phyloP scores from a whole-genome alignment of 495 filamentous ascomycete species.

The Rostrohypoxylon terebratum region DNA sequence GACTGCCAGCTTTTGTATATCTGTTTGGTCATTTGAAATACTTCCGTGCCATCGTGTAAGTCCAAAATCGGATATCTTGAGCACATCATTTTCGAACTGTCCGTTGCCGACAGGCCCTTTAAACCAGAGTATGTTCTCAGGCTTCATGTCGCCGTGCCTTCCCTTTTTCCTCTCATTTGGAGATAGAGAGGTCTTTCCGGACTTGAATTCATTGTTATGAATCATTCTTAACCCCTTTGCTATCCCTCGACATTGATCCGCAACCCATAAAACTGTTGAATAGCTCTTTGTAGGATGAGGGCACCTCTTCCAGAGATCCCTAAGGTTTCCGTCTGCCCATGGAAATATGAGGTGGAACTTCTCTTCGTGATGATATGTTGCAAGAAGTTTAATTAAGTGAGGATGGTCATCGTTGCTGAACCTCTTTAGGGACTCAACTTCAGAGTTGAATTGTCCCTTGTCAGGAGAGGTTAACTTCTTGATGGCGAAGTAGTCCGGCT shows the following conservation, averaged over 20 bases:
- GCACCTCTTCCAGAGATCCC: neutral
- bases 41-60: neutral
- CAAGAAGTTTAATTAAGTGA: constrained; percentile 29
- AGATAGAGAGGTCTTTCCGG: neutral
- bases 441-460: constrained; percentile 6
- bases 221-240: constrained; percentile 3
- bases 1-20: neutral
- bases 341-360: neutral
- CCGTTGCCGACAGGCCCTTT: neutral
- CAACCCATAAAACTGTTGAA: neutral
- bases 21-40: neutral
- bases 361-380: neutral
- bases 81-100: neutral
- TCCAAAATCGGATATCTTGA: constrained; percentile 4
- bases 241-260: neutral
- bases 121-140: constrained; percentile 8
- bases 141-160: constrained; percentile 2
- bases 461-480: constrained; percentile 17
- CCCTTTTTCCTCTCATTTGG: neutral
- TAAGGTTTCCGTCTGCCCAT: neutral
- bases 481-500: constrained; percentile 14
- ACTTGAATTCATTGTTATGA: constrained; percentile 5
- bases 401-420: constrained; percentile 26
- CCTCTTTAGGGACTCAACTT: constrained; percentile 29
- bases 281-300: neutral